phyloP scores from a whole-genome alignment of 2,329 filamentous ascomycete genomes.

The Cercospora brassicicola region DNA sequence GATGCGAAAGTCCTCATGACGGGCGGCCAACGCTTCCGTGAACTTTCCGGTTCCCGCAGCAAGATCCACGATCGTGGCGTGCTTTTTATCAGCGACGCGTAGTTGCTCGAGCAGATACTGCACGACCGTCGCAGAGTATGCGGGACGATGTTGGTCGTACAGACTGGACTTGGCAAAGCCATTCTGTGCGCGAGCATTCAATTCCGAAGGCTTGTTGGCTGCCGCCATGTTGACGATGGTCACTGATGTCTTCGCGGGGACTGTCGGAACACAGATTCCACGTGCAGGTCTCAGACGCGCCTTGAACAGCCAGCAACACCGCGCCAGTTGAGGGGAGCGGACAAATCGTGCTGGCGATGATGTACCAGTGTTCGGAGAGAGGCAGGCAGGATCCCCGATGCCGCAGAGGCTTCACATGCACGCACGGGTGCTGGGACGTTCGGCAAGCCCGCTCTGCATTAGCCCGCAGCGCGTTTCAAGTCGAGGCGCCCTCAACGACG shows the following conservation, averaged over 20 bases:
- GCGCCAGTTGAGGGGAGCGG: not conserved
- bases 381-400: not conserved
- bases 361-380: not conserved
- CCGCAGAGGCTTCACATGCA: not conserved
- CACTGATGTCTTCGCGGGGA: not conserved
- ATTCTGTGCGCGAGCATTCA: constrained; percentile 39
- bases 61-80: constrained; percentile 61
- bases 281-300: not conserved
- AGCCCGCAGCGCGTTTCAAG: not conserved
- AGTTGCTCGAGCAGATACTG: constrained; percentile 58
- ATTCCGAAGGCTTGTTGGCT: not conserved
- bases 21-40: constrained; percentile 60
- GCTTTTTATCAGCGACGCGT: constrained; percentile 48
- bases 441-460: not conserved
- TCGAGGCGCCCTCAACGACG: not conserved
- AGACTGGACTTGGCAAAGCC: constrained; percentile 65
- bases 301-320: not conserved
- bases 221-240: not conserved
- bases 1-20: constrained; percentile 62
- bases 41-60: constrained; percentile 71
- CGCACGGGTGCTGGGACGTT: not conserved
- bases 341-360: not conserved
- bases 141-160: constrained; percentile 69
- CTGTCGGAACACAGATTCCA: not conserved
- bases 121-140: constrained; percentile 62